Base-by-base conservation (phyloP, 805 yeast genomes). In the Candida silvatica region DNA sequence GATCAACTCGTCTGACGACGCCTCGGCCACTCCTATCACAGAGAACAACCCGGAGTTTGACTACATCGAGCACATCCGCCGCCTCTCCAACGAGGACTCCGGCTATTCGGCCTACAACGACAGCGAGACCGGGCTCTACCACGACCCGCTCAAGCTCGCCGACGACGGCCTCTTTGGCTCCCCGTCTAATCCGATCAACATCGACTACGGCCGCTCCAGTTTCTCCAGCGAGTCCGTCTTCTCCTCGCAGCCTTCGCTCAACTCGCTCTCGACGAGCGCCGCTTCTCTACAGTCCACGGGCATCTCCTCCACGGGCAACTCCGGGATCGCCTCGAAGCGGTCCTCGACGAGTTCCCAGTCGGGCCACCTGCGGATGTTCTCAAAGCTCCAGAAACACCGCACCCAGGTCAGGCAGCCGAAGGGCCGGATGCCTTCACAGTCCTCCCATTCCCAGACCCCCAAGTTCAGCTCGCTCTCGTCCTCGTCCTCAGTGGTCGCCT, bases 1-100 rank as follows among this genome's bases (percentile, higher is more conserved):
- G 22, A 40, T 42, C n/a, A 20, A 19, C n/a, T 9, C 31, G 12
- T 12, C 16, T 12, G 14, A 6, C 11, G 17, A 4, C 24, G 15
- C 12, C 7, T 8, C 6, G n/a, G 29, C 29, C 6, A 14, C 29
- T 12, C 23, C 35, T 6, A 16, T 8, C n/a, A 14, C 19, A 18
- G 20, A 23, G 8, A n/a, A n/a, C n/a, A 51, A 49, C 31, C 51
- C 53, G 4, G 57, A 53, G 34, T 58, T 59, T 34, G 62, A 59
- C 38, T 59, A 59, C 38, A 56, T 59, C 19, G 61, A 56, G 34
- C 64, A 59, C 40, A 59, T 59, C 28, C 48, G 60, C 38, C 46
- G 52, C 32, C 56, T 58, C 27, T 56, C 64, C 16, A 53, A 51
- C 34, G 59, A 56, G 34, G 62, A 59, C 34, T 56, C 54, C 31